Evolutionary conservation across 2,329 filamentous ascomycete species (phyloP).

Genomic region (Macroventuria anomochaeta): DNA sequence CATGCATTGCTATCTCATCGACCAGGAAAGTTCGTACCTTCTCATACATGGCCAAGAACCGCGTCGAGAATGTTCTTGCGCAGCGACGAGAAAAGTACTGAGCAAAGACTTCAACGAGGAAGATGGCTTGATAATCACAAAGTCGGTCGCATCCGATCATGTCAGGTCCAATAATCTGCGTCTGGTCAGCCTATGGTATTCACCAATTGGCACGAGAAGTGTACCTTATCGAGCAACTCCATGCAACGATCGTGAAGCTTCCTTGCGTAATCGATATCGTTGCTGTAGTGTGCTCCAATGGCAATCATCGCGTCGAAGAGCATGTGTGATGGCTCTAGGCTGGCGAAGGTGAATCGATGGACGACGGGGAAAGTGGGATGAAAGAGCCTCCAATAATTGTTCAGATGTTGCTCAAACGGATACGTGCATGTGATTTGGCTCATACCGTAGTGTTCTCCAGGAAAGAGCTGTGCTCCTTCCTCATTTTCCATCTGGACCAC

Average conservation of each 20-base stretch:
- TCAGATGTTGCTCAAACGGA: constrained; percentile 51
- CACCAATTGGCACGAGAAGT: neutral
- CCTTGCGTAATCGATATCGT: constrained; percentile 45
- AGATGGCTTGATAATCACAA: constrained; percentile 53
- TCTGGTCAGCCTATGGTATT: constrained; percentile 22
- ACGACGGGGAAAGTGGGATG: constrained; percentile 55
- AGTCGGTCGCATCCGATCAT: constrained; percentile 39
- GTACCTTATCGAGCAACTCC: constrained; percentile 50
- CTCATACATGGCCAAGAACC: constrained; percentile 48
- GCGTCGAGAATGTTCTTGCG: constrained; percentile 44
- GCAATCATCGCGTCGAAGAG: constrained; percentile 55
- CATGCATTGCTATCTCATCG: neutral
- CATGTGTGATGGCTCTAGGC: constrained; percentile 49
- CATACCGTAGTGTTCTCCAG: constrained; percentile 49
- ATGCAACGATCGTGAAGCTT: constrained; percentile 52
- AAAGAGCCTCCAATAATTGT: constrained; percentile 55
- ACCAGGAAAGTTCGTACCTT: constrained; percentile 29
- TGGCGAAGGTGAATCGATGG: constrained; percentile 50
- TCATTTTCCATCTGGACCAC: constrained; percentile 47
- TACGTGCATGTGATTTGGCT: constrained; percentile 41
- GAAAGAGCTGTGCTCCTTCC: constrained; percentile 45
- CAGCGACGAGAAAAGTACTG: constrained; percentile 52
- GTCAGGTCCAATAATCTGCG: constrained; percentile 36
- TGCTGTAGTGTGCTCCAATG: constrained; percentile 51
- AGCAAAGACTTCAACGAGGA: constrained; percentile 53